phyloP scores from a whole-genome alignment of 768 basidiomycete genomes.

The Mrakia hoshinonis region DNA sequence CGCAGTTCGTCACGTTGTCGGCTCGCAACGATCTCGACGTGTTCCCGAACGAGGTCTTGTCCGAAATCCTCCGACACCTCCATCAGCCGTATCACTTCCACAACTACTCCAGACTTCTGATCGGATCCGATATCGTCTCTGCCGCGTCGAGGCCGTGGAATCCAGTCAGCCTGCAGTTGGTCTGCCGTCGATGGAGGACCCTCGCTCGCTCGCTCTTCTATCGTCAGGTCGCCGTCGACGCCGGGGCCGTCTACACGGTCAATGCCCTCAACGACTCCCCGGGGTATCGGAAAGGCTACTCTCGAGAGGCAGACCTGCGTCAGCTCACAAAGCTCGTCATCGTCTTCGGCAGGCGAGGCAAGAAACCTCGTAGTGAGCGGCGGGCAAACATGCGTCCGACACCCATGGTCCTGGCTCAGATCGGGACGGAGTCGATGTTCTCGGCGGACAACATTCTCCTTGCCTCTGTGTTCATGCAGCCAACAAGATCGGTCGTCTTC shows the following conservation, averaged over 20 bases:
- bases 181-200: neutral
- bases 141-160: neutral
- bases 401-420: too few relatives aligned
- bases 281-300: neutral
- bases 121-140: neutral
- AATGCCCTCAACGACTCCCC: neutral
- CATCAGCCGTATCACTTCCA: neutral
- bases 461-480: too few relatives aligned
- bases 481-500: too few relatives aligned
- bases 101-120: neutral
- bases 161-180: neutral
- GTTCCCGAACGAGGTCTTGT: neutral
- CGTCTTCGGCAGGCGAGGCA: too few relatives aligned
- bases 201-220: neutral
- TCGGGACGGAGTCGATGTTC: too few relatives aligned
- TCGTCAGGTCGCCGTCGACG: neutral
- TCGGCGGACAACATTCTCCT: too few relatives aligned
- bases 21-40: neutral
- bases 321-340: neutral
- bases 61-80: neutral
- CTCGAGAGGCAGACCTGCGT: neutral
- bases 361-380: too few relatives aligned
- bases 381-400: too few relatives aligned
- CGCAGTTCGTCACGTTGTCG: neutral
- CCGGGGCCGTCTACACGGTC: neutral